Evolutionary conservation across 2,329 filamentous ascomycete genomes (phyloP).

Genomic region (Fusarium sp.): DNA sequence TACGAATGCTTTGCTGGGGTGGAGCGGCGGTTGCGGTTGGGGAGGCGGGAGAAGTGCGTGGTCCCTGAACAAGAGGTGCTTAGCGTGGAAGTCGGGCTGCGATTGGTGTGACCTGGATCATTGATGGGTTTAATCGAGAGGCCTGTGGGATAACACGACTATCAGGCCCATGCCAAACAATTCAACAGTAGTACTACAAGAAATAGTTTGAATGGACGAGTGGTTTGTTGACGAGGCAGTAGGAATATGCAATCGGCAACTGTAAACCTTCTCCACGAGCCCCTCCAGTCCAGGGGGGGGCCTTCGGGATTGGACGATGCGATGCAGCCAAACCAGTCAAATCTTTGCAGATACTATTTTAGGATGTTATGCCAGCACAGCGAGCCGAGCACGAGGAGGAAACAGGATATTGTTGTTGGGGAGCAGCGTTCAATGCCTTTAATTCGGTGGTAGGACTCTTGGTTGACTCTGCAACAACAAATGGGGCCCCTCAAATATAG

Average conservation of each 20-base stretch:
- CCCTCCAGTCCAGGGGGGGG: conserved; percentile 32
- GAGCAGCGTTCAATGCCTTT: neutral
- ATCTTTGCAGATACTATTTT: conserved; percentile 46
- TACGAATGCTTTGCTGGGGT: conserved; percentile 45
- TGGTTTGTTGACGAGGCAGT: neutral
- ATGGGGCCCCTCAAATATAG: conserved; percentile 1
- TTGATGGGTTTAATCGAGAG: conserved; percentile 30
- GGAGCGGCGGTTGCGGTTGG: conserved; percentile 41
- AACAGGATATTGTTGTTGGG: neutral
- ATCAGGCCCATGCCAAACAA: conserved; percentile 3
- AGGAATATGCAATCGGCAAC: conserved; percentile 1
- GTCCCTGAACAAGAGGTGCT: conserved; percentile 43
- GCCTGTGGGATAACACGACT: conserved; percentile 7
- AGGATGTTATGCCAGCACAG: conserved; percentile 42
- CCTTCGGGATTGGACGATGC: conserved; percentile 42
- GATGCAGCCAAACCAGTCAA: conserved; percentile 8
- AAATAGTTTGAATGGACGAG: conserved; percentile 5
- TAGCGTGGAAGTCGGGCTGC: conserved; percentile 50
- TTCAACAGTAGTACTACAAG: neutral
- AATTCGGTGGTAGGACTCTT: neutral
- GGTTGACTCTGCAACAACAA: neutral
- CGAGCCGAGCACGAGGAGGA: conserved; percentile 17
- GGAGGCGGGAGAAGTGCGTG: conserved; percentile 38
- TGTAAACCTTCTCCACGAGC: conserved; percentile 26
- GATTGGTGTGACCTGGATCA: conserved; percentile 50